Evolutionary conservation across 345 rosid species (phyloP).

Genomic region (Lepidium sativum): DNA sequence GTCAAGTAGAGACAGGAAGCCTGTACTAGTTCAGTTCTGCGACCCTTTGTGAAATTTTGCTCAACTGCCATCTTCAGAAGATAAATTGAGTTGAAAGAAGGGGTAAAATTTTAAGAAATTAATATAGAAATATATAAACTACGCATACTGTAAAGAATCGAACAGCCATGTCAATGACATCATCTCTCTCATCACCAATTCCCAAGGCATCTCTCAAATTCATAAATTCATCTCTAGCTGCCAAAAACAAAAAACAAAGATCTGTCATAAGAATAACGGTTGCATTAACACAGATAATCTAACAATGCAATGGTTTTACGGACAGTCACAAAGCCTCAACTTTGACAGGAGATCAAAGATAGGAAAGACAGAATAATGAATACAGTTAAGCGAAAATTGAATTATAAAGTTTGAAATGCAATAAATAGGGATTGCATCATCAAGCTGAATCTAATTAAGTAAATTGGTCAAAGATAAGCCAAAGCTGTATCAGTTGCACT

Average conservation of each 20-base stretch:
- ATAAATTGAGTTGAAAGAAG: constrained; percentile 8
- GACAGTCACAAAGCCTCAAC: not conserved
- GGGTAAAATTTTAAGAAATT: not conserved
- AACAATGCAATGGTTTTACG: not conserved
- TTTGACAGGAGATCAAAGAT: not conserved
- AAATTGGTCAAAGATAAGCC: no score
- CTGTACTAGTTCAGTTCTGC: constrained; percentile 74
- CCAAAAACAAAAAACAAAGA: not conserved
- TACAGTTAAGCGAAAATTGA: not conserved
- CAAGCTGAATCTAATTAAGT: not conserved
- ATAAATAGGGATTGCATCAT: not conserved
- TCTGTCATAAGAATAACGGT: not conserved
- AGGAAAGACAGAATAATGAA: not conserved
- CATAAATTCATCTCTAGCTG: constrained; percentile 58
- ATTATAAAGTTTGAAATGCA: not conserved
- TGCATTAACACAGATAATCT: not conserved
- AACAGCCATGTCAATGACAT: constrained; percentile 44
- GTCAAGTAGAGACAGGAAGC: constrained; percentile 88
- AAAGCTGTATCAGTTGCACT: no score
- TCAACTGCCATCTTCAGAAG: constrained; percentile 63
- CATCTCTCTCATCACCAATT: constrained; percentile 58
- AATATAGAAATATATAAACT: not conserved
- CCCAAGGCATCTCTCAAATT: constrained; percentile 46
- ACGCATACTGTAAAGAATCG: constrained; percentile 53
- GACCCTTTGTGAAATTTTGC: constrained; percentile 69